These are phyloP conservation scores for Ramicandelaber brevisporus DNA, from an alignment of 192 early-diverging fungal genomes.

Conservation along the genomic window DNA sequence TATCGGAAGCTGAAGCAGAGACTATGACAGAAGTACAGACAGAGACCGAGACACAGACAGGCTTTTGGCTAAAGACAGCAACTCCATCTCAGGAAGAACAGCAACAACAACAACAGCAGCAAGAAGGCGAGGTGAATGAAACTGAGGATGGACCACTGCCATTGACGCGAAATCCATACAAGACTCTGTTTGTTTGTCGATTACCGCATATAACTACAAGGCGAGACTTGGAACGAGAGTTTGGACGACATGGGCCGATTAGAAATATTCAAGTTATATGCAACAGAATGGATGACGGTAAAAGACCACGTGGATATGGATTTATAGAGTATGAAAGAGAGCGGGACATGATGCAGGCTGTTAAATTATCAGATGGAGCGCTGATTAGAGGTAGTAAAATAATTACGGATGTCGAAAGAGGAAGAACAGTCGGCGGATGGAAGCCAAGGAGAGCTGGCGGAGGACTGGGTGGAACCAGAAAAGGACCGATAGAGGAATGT, in stretches of 20 bases:
- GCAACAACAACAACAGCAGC: no score
- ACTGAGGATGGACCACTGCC: constrained; percentile 17
- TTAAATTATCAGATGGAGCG: constrained; percentile 53
- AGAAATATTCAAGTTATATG: no score
- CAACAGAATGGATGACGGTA: constrained; percentile 37
- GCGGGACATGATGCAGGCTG: constrained; percentile 40
- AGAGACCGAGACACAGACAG: no score
- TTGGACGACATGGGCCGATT: no score
- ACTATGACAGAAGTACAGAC: no score
- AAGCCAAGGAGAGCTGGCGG: constrained; percentile 26
- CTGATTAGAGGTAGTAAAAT: constrained; percentile 64
- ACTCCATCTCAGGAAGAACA: constrained; percentile 48
- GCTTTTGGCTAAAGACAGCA: no score
- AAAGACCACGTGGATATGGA: constrained; percentile 63
- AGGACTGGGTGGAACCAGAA: constrained; percentile 18
- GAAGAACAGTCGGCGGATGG: constrained; percentile 92
- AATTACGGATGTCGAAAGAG: constrained; percentile 86
- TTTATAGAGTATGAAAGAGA: constrained; percentile 90
- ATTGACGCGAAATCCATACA: background rate
- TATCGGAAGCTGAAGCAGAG: no score
- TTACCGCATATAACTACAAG: background rate
- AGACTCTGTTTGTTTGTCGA: background rate
- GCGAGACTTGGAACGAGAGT: no score
- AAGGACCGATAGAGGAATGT: constrained; percentile 10
- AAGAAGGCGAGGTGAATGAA: constrained; percentile 47